Evolutionary conservation across 441 rosid genomes (phyloP), one percentile per base, ranked within the genome.

Genomic region (Lepidium campestre): DNA sequence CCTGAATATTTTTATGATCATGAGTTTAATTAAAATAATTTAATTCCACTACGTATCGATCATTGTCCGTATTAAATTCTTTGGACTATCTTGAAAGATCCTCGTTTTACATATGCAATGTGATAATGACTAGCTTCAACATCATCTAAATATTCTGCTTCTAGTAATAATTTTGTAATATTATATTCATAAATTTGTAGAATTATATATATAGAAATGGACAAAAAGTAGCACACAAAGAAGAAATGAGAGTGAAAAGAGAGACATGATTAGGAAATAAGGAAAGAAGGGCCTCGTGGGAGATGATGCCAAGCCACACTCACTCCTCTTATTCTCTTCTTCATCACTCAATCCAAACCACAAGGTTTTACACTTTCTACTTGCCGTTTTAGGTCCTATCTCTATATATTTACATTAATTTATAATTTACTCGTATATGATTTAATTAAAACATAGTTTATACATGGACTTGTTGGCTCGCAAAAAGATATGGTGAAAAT

Each of bases 221-320:
- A 72, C 54, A 40, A 71, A 71, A 72, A 57, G 66, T 57, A 20
- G 45, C 41, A 18, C 4, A 55, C 23, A 46, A 62, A 71, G 53
- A 13, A 39, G 31, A 64, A 64, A 17, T 72, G 66, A 65, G 23
- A 12, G 54, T 32, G 35, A 72, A 65, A 72, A 57, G 67, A 65
- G 71, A 57, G 75, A 57, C 53, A 71, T 20, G 58, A 70, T 42
- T 37, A 5, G 40, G 32, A 70, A 60, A 52, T 69, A 61, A 19
- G 68, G 62, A 70, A 31, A 56, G 40, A 63, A 56, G 53, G 46
- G 66, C 76, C 76, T 72, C 76, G 76, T 72, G 76, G 76, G 71
- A 72, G 76, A 49, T 65, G 76, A 65, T 72, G 76, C 71, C 12
- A 42, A 50, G 71, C 60, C 75, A 64, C 70, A 22, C 23, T 71